Evolutionary conservation across 192 early-diverging fungal genomes (phyloP), one percentile per base, ranked within the genome.

Genomic region (Geranomyces variabilis): DNA sequence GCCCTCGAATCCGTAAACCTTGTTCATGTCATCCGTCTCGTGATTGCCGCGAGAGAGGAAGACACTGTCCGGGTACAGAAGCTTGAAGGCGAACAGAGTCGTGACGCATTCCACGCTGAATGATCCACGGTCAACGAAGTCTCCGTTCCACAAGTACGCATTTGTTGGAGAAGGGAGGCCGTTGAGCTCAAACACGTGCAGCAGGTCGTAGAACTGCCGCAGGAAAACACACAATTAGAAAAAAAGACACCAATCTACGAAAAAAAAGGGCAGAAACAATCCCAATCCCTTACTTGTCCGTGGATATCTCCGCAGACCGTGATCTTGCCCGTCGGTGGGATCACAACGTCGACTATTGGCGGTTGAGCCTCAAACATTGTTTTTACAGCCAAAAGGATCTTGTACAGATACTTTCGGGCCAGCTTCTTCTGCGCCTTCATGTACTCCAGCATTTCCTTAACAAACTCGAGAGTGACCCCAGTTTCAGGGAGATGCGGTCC

Each of bases 271-370:
- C 36, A 41, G 10, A 41, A 41, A 3, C 5, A 41, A n/a, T n/a
- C n/a, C n/a, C n/a, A n/a, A n/a, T n/a, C n/a, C 36, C 10, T 7
- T 41, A 41, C 36, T 14, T 60, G 58, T 0, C 94, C 97, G 73
- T 99, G 97, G 46, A 97, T 93, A 73, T 99, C 97, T 63, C 97
- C 97, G 77, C 96, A 98, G 19, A 99, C 93, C 6, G 95, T 99
- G 29, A 99, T 66, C 68, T 85, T 88, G 58, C 72, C 77, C 41
- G 83, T 87, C 24, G 82, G 77, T 14, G 95, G 93, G 26, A 99
- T 89, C 0, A 76, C 63, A 15, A 97, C 86, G 74, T 98, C 95
- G 21, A 96, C 89, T 51, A 99, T 85, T 34, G 93, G 90, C 21
- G 91, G 87, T 21, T 89, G 76, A 34, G 87, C 77, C 62, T 91